Evolutionary conservation across 805 yeast genomes (phyloP), one percentile per base, ranked within the genome.

Genomic region (Millerago galiae): DNA sequence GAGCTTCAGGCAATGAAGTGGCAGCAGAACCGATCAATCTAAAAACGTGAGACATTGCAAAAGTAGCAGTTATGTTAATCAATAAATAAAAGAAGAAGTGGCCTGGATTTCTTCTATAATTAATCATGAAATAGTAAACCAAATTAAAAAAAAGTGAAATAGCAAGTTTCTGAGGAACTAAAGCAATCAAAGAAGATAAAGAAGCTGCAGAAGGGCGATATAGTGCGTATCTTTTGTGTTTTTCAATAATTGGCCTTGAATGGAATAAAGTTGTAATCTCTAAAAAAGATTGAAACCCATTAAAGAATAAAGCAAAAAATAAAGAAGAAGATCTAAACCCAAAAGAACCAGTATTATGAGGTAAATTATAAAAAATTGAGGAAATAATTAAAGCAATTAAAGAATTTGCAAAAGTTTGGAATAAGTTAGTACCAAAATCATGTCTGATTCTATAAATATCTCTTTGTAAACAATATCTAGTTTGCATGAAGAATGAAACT

Each of bases 181-280:
- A 81, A 3, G 85, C 71, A 2, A 81, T 44, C 35, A 79, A 66
- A 8, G 77, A 66, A 0, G 87, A 81, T 5, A 84, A 51, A 1
- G 87, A 83, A 55, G 83, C 90, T 3, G 86, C 79, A 11, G 87
- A 71, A 3, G 90, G 89, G 44, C 79, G 78, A 58, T 81, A 85
- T 45, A 84, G 71, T 0, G 87, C 79, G 51, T 80, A 85, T 38
- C 72, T 71, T 54, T 79, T 79, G 58, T 85, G 95, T 55, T 84
- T 83, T 53, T 73, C 74, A 27, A 82, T 71, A 49, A 85, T 76
- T 38, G 80, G 74, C 34, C 63, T 61, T 3, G 81, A 72, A 55
- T 77, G 82, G 54, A 66, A 79, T 27, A 77, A 54, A 1, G 75
- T 52, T 59, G 74, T 65, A 41, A 79, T 68, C 60, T 79, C 84